Evolutionary conservation across 1,284 basidiomycete genomes (phyloP), one percentile per base, ranked within the genome.

Genomic region (Tetrapyrgos nigripes): DNA sequence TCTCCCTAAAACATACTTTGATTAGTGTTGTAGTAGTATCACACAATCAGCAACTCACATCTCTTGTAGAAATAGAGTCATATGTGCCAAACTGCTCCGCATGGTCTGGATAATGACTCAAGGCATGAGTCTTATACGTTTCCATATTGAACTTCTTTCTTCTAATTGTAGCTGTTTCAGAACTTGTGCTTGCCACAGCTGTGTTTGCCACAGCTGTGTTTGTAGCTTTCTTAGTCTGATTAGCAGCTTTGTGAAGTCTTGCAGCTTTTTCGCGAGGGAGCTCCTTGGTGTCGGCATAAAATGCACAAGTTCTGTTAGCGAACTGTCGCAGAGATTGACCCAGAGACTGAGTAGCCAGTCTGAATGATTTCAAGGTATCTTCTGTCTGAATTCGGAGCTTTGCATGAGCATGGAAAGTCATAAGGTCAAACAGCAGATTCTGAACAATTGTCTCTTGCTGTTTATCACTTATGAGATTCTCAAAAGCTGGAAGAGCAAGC

Each of bases 401-500:
- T 1, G 68, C 69, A 0, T 67, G 52, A 3, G 46, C 60, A 51
- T 70, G 67, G 63, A 62, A 66, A 29, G 52, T 54, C 50, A 29
- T 28, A 13, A 60, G 33, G 13, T 37, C 26, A 26, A 23, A 65
- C 3, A 63, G 50, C 14, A 67, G 26, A 2, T 56, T 27, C 14
- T 61, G 53, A 14, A 71, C 50, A 2, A 58, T 45, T 4, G 31
- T 24, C 17, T 48, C 1, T 35, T 33, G 43, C 66, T 63, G 26
- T 61, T 35, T n/a, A n/a, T n/a, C 4, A 27, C 44, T 55, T 3
- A 73, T 47, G 0, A 73, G 60, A 3, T 63, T 65, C 48, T 71
- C 63, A 52, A 71, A 63, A 11, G 44, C 61, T 0, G 69, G 67
- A 8, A 73, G 63, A 4, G 61, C 45, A 47, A 68, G 70, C 65